phyloP scores from a whole-genome alignment of 306 rosid species.

The Malus domestica region DNA sequence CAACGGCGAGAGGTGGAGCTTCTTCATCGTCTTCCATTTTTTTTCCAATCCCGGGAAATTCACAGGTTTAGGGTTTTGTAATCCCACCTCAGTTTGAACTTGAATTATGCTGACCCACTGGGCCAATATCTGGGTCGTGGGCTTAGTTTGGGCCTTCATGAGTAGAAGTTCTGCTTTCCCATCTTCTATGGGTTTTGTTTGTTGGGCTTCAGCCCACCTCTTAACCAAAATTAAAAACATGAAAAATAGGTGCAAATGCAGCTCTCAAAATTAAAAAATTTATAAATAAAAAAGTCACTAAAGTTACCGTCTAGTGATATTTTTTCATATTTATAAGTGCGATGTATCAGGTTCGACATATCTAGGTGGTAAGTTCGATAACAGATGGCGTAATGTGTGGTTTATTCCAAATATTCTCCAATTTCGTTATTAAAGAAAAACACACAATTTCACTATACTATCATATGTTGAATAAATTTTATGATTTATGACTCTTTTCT shows the following conservation, averaged over 20 bases:
- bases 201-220: background rate
- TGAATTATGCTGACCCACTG: background rate
- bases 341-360: too few relatives aligned
- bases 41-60: background rate
- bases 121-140: background rate
- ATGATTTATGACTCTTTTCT: too few relatives aligned
- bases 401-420: background rate
- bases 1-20: conserved; percentile 70
- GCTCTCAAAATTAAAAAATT: background rate
- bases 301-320: fast-evolving
- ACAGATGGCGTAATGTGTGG: background rate
- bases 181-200: background rate
- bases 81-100: background rate
- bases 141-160: background rate
- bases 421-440: too few relatives aligned
- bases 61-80: background rate
- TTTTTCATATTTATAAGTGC: background rate
- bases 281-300: background rate
- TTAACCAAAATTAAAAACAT: background rate
- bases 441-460: too few relatives aligned
- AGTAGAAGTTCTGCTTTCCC: background rate
- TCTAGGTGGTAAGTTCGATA: background rate
- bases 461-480: too few relatives aligned
- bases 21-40: conserved; percentile 76
- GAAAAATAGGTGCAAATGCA: background rate